phyloP scores from a whole-genome alignment of 2,329 filamentous ascomycete species.

The Huntiella savannae region DNA sequence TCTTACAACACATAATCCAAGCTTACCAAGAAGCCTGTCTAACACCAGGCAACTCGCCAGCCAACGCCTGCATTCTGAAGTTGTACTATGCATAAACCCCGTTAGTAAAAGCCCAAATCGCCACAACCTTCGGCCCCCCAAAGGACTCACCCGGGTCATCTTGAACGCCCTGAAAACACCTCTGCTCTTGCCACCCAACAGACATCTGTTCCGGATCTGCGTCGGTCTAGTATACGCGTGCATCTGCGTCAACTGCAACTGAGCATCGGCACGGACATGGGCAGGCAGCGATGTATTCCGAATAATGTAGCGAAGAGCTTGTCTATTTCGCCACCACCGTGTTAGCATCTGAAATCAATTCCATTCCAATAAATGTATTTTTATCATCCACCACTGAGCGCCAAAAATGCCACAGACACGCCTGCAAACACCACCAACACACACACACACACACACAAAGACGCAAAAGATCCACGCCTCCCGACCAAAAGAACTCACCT shows the following conservation, averaged over 20 bases:
- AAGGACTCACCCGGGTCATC: slow-evolving; percentile 60
- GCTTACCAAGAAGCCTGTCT: slow-evolving; percentile 88
- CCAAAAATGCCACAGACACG: not conserved
- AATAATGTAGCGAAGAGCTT: slow-evolving; percentile 84
- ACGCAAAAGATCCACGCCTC: not conserved
- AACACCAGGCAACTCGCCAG: slow-evolving; percentile 73
- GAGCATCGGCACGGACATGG: slow-evolving; percentile 71
- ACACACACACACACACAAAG: not conserved
- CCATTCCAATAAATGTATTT: not conserved
- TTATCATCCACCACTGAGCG: not conserved
- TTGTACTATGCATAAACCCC: slow-evolving; percentile 43
- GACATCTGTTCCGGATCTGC: slow-evolving; percentile 85
- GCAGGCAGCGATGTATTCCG: slow-evolving; percentile 75
- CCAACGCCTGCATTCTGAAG: slow-evolving; percentile 77
- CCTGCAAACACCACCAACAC: not conserved
- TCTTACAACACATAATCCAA: too few relatives aligned
- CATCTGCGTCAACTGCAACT: slow-evolving; percentile 87
- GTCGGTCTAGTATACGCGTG: slow-evolving; percentile 86
- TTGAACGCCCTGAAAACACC: slow-evolving; percentile 90
- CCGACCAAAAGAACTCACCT: slow-evolving; percentile 35
- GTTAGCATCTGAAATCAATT: not conserved
- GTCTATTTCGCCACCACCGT: slow-evolving; percentile 30
- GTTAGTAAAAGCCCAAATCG: not conserved
- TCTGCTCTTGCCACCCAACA: slow-evolving; percentile 72
- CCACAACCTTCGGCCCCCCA: not conserved